Evolutionary conservation across 2,329 filamentous ascomycete genomes (phyloP), one percentile per base, ranked within the genome.

Genomic region (Fusarium pininemorale): DNA sequence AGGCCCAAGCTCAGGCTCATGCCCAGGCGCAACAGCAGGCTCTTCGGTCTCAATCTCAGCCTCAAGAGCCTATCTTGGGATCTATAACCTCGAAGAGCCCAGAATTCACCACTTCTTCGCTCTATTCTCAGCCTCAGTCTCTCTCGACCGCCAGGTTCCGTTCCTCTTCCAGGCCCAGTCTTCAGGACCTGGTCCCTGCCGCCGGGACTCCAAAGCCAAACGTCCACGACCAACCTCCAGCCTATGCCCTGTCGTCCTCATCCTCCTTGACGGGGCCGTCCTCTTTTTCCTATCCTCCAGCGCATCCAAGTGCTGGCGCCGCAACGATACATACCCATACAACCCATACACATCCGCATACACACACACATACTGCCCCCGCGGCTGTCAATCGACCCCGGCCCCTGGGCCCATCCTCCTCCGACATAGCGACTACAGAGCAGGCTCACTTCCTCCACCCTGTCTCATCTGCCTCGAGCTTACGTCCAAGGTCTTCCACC

Each of bases 401-500:
- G 74, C 73, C 75, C 66, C 67, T 74, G 56, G 69, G 66, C 71
- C 77, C 72, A 60, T 74, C 76, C 48, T 73, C 76, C 65, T 66
- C 73, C 60, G 68, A 73, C 57, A 62, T 76, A 63, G 69, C 70
- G 64, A 67, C 64, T 62, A 44, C 70, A 44, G 69, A 69, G 48
- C 67, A 74, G 56, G 71, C 73, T 70, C 64, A 76, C 62, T 75
- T 75, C 65, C 73, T 76, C 59, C 69, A 72, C 59, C 66, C 72
- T 72, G 65, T 70, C 55, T 68, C 69, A 51, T 77, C 66, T 61
- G 39, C 63, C 62, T 73, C 71, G 45, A 77, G 69, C 71, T 76
- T 74, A 67, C 76, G 74, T 65, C 75, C 74, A 61, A 69, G 75
- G 62, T 65, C 74, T 65, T 75, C 70, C 47, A 75, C 76, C 67